Conservation (phyloP, 345 rosid genomes). For the thale cress (Arabidopsis thaliana) region TAIR10.1 NC_003071.7:11671001-11671500, state of each 20-base stretch:
- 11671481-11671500: background rate
- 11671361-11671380: background rate
- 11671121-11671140: constrained; percentile 6
- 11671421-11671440: constrained; percentile 6
- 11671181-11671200: background rate
- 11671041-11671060: background rate
- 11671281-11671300: constrained; percentile 17
- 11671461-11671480: background rate
- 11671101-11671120: constrained; percentile 5
- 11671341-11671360: background rate
- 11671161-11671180: background rate
- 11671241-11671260: background rate
- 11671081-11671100: constrained; percentile 7
- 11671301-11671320: background rate
- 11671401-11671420: constrained; percentile 3
- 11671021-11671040: background rate
- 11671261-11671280: background rate
- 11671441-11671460: constrained; percentile 14
- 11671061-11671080: constrained; percentile 1
- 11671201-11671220: background rate
- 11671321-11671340: background rate
- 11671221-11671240: too few species aligned
- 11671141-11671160: background rate
- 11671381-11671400: background rate
- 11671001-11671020: background rate